Conservation (phyloP, 2,329 filamentous ascomycete species). For the Penicillium freii region DNA sequence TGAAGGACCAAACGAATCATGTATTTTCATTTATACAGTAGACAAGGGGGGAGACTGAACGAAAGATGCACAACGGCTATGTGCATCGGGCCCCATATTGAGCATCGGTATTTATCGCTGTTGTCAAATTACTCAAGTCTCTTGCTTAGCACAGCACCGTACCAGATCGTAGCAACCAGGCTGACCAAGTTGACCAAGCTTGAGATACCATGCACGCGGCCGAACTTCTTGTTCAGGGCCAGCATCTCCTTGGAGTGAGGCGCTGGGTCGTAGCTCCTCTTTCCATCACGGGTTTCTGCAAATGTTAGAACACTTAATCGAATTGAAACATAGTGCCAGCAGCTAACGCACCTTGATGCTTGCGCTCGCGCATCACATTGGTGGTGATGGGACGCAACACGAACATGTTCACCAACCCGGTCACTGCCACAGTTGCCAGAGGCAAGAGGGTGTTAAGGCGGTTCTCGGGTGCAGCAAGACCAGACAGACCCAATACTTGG, state of each 20-base stretch:
- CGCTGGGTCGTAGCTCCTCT: slow-evolving; percentile 74
- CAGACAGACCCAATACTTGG: slow-evolving; percentile 29
- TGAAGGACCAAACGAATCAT: neutral
- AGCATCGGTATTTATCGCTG: neutral
- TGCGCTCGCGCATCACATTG: slow-evolving; percentile 70
- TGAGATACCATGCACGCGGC: slow-evolving; percentile 75
- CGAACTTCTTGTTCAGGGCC: slow-evolving; percentile 74
- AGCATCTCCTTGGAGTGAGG: slow-evolving; percentile 85
- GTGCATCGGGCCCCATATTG: neutral
- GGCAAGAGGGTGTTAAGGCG: slow-evolving; percentile 66
- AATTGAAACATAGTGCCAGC: neutral
- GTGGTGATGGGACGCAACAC: slow-evolving; percentile 74
- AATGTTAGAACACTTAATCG: slow-evolving; percentile 8
- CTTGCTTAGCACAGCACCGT: slow-evolving; percentile 71
- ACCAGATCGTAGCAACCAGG: slow-evolving; percentile 68
- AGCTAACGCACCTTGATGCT: slow-evolving; percentile 67
- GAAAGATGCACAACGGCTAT: neutral
- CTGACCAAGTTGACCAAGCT: slow-evolving; percentile 74
- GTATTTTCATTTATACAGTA: neutral
- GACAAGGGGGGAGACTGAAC: neutral
- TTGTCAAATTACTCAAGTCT: slow-evolving; percentile 45
- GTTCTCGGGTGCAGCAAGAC: slow-evolving; percentile 54
- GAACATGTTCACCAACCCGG: slow-evolving; percentile 67
- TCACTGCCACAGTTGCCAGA: slow-evolving; percentile 66
- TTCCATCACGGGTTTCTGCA: slow-evolving; percentile 78